These are phyloP conservation scores for Thermothelomyces thermophilus DNA, from an alignment of 2,329 filamentous ascomycete genomes.

Conservation along the genomic window DNA sequence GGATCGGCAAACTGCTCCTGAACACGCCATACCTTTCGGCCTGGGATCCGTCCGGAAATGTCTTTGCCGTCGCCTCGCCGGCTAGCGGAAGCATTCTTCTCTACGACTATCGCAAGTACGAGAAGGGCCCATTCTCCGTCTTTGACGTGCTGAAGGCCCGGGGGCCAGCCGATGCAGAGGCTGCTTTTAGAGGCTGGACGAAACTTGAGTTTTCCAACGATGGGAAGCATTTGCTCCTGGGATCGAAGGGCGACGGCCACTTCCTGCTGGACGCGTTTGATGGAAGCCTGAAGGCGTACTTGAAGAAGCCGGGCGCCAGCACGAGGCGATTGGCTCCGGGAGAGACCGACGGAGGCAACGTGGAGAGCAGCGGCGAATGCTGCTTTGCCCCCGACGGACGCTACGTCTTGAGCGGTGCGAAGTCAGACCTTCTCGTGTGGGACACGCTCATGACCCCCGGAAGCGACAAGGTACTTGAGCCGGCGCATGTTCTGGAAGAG, in stretches of 20 bases:
- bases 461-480: constrained; percentile 54
- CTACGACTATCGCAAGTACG: constrained; percentile 90
- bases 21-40: constrained; percentile 75
- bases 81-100: constrained; percentile 73
- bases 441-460: constrained; percentile 58
- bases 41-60: constrained; percentile 85
- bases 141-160: constrained; percentile 68
- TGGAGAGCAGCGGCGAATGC: constrained; percentile 66
- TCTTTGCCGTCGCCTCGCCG: constrained; percentile 85
- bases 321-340: constrained; percentile 48
- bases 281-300: constrained; percentile 68
- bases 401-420: constrained; percentile 75
- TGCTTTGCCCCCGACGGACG: constrained; percentile 87
- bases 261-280: constrained; percentile 92
- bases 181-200: constrained; percentile 68
- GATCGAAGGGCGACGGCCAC: constrained; percentile 77
- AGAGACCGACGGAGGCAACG: constrained; percentile 36
- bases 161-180: constrained; percentile 45
- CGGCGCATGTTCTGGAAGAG: constrained; percentile 58
- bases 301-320: constrained; percentile 52
- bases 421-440: constrained; percentile 77
- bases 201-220: constrained; percentile 95
- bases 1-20: constrained; percentile 73
- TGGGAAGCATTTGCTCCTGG: constrained; percentile 77
- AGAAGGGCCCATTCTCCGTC: constrained; percentile 79